Percentiles rank a stretch among this genome's conserved stretches.
Evolutionary conservation across 352 stramenopile genomes (phyloP).

Genomic region (Globisporangium mamillatum): DNA sequence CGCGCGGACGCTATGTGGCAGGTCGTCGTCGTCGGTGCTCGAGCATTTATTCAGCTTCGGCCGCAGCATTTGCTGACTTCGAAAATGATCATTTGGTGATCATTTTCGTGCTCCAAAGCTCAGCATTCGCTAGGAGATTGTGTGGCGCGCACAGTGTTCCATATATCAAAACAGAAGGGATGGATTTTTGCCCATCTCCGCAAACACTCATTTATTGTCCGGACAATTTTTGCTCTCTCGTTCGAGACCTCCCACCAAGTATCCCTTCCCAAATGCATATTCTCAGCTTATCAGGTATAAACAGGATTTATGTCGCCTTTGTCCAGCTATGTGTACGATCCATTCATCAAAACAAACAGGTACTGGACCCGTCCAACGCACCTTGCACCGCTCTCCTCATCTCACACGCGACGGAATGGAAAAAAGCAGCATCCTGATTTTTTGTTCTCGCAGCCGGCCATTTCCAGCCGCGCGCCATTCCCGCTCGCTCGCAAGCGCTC

Average conservation of each 20-base stretch:
- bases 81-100: neutral
- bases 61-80: too few relatives aligned
- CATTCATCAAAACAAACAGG: neutral
- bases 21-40: neutral
- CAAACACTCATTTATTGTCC: constrained; percentile 6
- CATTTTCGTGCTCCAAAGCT: neutral
- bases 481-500: neutral
- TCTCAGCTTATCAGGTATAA: neutral
- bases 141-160: neutral
- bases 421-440: constrained; percentile 10
- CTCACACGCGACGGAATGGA: neutral
- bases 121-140: neutral
- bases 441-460: constrained; percentile 1
- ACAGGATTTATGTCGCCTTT: neutral
- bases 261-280: neutral
- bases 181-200: constrained; percentile 3
- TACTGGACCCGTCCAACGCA: neutral
- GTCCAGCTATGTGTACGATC: neutral
- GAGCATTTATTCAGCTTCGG: neutral
- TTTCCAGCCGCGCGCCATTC: neutral
- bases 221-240: neutral
- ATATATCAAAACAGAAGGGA: neutral
- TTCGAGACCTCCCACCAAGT: neutral
- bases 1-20: neutral
- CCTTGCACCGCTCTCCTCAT: neutral